Conservation (phyloP, 306 rosid genomes). For the Vigna unguiculata region DNA sequence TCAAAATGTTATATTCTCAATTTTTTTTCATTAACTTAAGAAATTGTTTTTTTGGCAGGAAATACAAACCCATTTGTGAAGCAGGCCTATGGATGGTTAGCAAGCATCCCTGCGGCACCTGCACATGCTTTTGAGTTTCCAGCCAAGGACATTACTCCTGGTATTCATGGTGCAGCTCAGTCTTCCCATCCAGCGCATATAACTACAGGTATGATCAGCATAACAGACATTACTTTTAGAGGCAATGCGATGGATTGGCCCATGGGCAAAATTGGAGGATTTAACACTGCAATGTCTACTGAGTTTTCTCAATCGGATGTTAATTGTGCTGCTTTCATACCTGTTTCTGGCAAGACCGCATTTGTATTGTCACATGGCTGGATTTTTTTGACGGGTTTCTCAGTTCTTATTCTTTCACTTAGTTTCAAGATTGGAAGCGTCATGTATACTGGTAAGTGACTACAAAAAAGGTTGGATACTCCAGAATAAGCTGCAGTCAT, state of each 20-base stretch:
- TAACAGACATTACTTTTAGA: conserved; percentile 56
- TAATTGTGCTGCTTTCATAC: conserved; percentile 49
- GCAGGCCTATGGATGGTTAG: conserved; percentile 64
- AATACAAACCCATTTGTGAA: conserved; percentile 57
- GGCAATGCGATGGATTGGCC: conserved; percentile 64
- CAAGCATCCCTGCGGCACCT: conserved; percentile 80
- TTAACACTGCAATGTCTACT: conserved; percentile 54
- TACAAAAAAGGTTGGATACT: conserved; percentile 18
- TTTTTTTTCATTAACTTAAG: neutral
- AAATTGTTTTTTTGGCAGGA: conserved; percentile 50
- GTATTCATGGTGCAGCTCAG: conserved; percentile 59
- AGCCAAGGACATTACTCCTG: conserved; percentile 60
- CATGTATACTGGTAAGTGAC: conserved; percentile 58
- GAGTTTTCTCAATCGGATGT: conserved; percentile 47
- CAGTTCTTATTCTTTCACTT: conserved; percentile 70
- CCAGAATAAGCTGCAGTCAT: conserved; percentile 23
- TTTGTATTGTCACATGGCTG: conserved; percentile 69
- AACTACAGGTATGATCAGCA: conserved; percentile 87
- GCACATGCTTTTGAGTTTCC: conserved; percentile 85
- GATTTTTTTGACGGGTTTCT: conserved; percentile 66
- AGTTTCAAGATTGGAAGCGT: conserved; percentile 74
- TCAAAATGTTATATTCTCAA: neutral
- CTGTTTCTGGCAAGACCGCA: conserved; percentile 66
- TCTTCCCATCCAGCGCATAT: conserved; percentile 73
- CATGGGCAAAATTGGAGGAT: conserved; percentile 68